Percentiles rank a stretch among this genome's conserved stretches.
Evolutionary conservation across 2,329 filamentous ascomycete species (phyloP).

Genomic region (Allantophomopsis lycopodina): DNA sequence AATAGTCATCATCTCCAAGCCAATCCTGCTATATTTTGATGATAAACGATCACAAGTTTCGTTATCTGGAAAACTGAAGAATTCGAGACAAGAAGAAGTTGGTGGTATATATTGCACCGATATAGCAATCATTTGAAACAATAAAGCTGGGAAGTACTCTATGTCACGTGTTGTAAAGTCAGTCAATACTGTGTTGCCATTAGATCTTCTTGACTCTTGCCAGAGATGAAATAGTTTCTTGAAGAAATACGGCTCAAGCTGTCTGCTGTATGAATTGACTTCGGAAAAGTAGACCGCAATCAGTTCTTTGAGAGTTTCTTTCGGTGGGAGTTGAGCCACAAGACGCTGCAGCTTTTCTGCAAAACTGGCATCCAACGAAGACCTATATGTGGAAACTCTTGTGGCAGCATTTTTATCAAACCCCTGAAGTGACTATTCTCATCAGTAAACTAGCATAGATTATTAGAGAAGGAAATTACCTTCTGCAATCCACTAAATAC

Average conservation of each 20-base stretch:
- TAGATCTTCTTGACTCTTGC: no score
- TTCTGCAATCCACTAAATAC: neutral
- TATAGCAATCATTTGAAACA: conserved; percentile 7
- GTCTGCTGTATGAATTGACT: neutral
- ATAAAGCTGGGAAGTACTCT: conserved; percentile 5
- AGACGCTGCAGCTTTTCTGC: neutral
- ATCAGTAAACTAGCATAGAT: neutral
- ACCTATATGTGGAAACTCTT: neutral
- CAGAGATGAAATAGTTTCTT: no score
- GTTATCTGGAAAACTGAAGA: conserved; percentile 1
- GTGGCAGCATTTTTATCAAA: neutral
- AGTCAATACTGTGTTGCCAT: no score
- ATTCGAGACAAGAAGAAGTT: neutral
- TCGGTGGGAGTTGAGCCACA: conserved; percentile 1
- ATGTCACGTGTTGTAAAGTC: conserved; percentile 1
- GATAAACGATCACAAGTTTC: conserved; percentile 2
- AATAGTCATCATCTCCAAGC: conserved; percentile 5
- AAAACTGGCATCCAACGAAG: neutral
- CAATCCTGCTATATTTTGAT: conserved; percentile 4
- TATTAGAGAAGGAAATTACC: neutral
- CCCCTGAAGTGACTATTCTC: neutral
- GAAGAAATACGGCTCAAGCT: no score
- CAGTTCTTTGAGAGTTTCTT: conserved; percentile 1
- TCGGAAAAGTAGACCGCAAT: conserved; percentile 1
- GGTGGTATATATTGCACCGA: conserved; percentile 4